Percentiles rank a stretch among this genome's conserved stretches.
phyloP scores from a whole-genome alignment of 208 protist species.

The Wallacemonas sp. region DNA sequence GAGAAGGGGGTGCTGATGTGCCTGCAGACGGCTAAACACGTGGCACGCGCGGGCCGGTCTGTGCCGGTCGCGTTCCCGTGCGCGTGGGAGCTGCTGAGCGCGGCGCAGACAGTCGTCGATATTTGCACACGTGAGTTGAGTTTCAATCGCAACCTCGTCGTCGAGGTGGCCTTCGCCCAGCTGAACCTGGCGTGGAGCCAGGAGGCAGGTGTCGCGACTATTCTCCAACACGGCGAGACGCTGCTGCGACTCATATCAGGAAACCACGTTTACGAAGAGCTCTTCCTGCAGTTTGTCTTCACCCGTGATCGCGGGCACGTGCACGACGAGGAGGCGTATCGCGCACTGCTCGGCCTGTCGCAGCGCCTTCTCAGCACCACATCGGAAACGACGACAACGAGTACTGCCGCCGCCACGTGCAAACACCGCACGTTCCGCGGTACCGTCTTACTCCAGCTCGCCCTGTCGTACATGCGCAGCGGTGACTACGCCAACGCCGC shows the following conservation, averaged over 20 bases:
- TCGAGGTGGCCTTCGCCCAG: constrained; percentile 60
- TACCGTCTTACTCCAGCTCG: constrained; percentile 35
- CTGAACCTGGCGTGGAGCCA: constrained; percentile 45
- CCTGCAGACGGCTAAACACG: constrained; percentile 61
- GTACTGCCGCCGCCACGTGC: neutral
- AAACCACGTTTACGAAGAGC: constrained; percentile 11
- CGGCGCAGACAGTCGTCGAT: constrained; percentile 14
- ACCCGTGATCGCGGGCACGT: neutral
- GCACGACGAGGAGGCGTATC: neutral
- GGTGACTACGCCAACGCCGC: constrained; percentile 19
- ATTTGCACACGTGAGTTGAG: neutral
- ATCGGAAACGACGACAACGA: no score
- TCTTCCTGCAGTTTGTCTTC: constrained; percentile 14
- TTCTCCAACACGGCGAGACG: neutral
- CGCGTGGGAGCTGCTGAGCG: constrained; percentile 29
- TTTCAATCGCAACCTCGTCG: constrained; percentile 4
- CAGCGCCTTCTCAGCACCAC: constrained; percentile 17
- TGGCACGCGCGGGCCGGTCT: constrained; percentile 14
- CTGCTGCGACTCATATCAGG: neutral
- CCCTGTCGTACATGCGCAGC: constrained; percentile 18
- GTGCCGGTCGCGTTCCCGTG: neutral
- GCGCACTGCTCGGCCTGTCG: constrained; percentile 31
- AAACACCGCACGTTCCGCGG: constrained; percentile 30
- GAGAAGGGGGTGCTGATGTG: constrained; percentile 83
- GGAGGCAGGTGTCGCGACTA: neutral